Conservation (phyloP, 163 green algal species). For the Chlamydomonas reinhardtii region DNA sequence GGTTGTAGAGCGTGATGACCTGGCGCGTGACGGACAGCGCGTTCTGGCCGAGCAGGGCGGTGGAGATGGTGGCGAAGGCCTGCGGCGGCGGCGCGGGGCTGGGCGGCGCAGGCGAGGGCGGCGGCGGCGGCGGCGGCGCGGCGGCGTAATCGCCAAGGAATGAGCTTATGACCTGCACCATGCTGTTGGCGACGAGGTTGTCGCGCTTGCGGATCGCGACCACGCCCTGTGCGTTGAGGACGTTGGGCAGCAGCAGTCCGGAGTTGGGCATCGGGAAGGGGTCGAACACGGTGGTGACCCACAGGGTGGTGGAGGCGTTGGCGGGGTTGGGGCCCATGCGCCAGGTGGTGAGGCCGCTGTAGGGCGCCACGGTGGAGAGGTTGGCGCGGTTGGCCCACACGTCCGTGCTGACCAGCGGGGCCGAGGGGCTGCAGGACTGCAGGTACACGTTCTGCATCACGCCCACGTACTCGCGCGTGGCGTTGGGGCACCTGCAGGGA, state of each 20-base stretch:
- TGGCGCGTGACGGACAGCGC: conserved; percentile 31
- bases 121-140: conserved; percentile 26
- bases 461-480: not conserved
- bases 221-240: not conserved
- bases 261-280: no score
- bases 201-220: not conserved
- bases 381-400: not conserved
- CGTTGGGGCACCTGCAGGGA: not conserved
- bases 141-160: not conserved
- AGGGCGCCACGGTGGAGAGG: not conserved
- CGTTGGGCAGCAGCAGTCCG: not conserved
- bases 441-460: not conserved
- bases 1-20: conserved; percentile 20
- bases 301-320: not conserved
- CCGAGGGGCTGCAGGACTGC: not conserved
- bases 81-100: conserved; percentile 16
- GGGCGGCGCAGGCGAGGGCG: not conserved
- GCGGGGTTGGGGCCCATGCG: not conserved
- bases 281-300: not conserved
- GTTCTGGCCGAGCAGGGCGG: not conserved
- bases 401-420: not conserved
- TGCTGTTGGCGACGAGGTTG: conserved; percentile 12
- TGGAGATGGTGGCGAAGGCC: not conserved
- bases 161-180: not conserved
- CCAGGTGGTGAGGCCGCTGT: not conserved